Evolutionary conservation across 2,329 filamentous ascomycete species (phyloP), one percentile per base, ranked within the genome.

Genomic region (Claviceps cyperi): DNA sequence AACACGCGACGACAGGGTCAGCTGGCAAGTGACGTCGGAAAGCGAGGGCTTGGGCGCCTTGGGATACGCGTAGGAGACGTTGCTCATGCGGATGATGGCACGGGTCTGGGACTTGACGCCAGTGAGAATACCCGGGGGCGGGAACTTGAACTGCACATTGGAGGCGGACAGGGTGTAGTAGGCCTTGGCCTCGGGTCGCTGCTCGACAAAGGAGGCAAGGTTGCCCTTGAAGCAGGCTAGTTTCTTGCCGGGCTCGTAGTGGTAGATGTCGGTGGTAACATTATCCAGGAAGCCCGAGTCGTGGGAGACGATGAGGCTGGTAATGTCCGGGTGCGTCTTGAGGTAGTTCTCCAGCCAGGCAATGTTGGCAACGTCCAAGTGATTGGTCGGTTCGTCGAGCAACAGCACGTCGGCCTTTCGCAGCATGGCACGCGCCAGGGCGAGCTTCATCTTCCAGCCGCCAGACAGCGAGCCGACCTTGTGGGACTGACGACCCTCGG

Each of bases 401-500:
- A 98, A 76, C 52, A 98, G 78, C 47, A 98, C 90, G 65, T 98
- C 92, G n/a, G 92, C 91, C 63, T 83, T 86, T 76, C 92, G 86
- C 61, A 98, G 77, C 90, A 98, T 97, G 56, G 92, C 92, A 61
- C 92, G 81, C 48, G 92, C 92, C 66, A 98, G 71, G 57, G 92
- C 92, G 54, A 98, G 74, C 81, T 98, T 98, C 92, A 98, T 98
- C 79, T 97, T 97, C 92, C 92, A 98, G 64, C 92, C 92, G 70
- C 92, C 92, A 43, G 92, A 97, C 37, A 98, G 72, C 19, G 91
- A 96, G 58, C 92, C 92, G 52, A 98, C 92, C 60, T 84, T 86
- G 65, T 96, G 81, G 5, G 83, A 77, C 68, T 97, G 92, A 53
- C 88, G 81, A 52, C 91, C 92, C 57, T 92, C 86, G 0, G 89